Evolutionary conservation across 768 basidiomycete species (phyloP).

Genomic region (Neoboletus brunneissimus): DNA sequence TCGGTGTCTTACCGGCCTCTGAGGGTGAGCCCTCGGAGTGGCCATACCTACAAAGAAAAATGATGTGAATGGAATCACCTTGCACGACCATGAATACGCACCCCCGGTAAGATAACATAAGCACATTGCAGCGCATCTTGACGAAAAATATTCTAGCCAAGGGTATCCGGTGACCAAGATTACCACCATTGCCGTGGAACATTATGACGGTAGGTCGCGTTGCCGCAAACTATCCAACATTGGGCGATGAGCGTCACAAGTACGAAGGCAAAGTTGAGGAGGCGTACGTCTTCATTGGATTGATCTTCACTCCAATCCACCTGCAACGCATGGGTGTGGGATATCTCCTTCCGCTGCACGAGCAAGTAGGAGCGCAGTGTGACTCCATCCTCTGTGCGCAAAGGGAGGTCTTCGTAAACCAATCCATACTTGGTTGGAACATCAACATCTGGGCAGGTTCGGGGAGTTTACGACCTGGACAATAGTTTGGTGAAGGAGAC

Average conservation of each 20-base stretch:
- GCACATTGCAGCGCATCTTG: slow-evolving; percentile 86
- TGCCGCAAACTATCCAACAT: slow-evolving; percentile 36
- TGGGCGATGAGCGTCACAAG: background rate
- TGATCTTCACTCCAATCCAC: slow-evolving; percentile 38
- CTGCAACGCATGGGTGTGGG: slow-evolving; percentile 30
- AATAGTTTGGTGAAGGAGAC: background rate
- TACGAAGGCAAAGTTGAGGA: background rate
- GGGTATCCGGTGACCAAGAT: slow-evolving; percentile 87
- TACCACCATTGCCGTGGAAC: slow-evolving; percentile 91
- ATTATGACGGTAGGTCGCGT: slow-evolving; percentile 83
- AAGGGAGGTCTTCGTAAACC: slow-evolving; percentile 69
- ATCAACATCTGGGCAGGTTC: slow-evolving; percentile 55
- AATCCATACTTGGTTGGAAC: slow-evolving; percentile 67
- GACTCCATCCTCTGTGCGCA: slow-evolving; percentile 71
- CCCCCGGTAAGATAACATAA: slow-evolving; percentile 95
- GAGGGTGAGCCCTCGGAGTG: slow-evolving; percentile 82
- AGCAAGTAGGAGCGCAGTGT: slow-evolving; percentile 78
- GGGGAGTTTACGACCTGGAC: background rate
- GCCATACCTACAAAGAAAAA: slow-evolving; percentile 62
- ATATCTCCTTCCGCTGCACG: slow-evolving; percentile 53
- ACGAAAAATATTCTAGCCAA: slow-evolving; percentile 79
- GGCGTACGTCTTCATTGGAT: slow-evolving; percentile 58
- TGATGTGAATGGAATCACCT: background rate
- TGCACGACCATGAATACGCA: slow-evolving; percentile 32
- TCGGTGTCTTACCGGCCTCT: slow-evolving; percentile 60